Percentiles rank a stretch among this genome's conserved stretches.
phyloP scores from a whole-genome alignment of 208 protist species.

The Leishmania lainsoni region DNA sequence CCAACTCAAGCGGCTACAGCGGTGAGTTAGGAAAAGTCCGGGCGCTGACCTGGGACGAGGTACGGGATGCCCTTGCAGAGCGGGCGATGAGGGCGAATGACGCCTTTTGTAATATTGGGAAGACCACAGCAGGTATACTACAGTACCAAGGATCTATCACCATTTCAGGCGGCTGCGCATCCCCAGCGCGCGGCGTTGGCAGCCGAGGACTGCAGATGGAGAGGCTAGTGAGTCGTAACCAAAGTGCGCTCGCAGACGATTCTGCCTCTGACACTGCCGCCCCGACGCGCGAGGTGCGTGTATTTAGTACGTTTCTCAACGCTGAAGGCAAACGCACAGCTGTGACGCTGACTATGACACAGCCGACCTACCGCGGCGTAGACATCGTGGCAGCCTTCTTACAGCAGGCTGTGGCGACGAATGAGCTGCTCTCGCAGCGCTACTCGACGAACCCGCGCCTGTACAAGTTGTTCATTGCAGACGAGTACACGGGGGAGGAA shows the following conservation, averaged over 20 bases:
- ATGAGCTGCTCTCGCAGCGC: conserved; percentile 54
- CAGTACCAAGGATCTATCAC: conserved; percentile 3
- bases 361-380: conserved; percentile 52
- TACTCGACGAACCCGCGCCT: conserved; percentile 77
- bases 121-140: not conserved
- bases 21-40: conserved; percentile 53
- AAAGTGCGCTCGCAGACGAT: conserved; percentile 21
- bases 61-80: conserved; percentile 37
- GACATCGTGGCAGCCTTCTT: conserved; percentile 70
- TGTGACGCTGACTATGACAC: conserved; percentile 55
- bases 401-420: conserved; percentile 56
- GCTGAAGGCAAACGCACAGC: conserved; percentile 55
- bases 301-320: conserved; percentile 81
- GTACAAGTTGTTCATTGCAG: conserved; percentile 90
- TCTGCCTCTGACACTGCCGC: conserved; percentile 16
- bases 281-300: conserved; percentile 51
- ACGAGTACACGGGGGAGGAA: conserved; percentile 86
- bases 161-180: not conserved
- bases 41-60: conserved; percentile 45
- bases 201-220: conserved; percentile 7
- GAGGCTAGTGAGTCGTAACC: conserved; percentile 17
- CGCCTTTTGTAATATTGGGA: conserved; percentile 19
- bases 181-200: conserved; percentile 2
- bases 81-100: conserved; percentile 18
- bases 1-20: conserved; percentile 15